Evolutionary conservation across 2,329 filamentous ascomycete species (phyloP).

Genomic region (Xylaria sp.): DNA sequence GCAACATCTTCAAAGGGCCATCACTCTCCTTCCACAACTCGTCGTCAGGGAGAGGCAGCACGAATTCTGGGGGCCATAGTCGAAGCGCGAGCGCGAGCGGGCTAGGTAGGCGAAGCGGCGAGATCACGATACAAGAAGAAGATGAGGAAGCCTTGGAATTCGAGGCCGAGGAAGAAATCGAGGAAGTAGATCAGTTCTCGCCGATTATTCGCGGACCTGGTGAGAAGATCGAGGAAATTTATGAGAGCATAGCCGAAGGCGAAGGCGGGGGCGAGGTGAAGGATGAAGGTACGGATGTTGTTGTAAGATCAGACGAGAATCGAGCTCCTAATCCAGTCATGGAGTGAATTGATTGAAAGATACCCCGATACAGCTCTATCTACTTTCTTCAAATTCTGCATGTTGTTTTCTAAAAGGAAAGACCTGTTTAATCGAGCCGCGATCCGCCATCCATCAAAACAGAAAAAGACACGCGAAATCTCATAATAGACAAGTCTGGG

Average conservation of each 20-base stretch:
- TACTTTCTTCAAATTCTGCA: constrained; percentile 22
- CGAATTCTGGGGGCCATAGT: constrained; percentile 54
- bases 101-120: constrained; percentile 74
- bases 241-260: constrained; percentile 44
- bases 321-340: constrained; percentile 9
- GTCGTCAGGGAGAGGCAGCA: constrained; percentile 50
- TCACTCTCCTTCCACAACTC: constrained; percentile 66
- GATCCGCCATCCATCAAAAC: background rate
- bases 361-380: constrained; percentile 36
- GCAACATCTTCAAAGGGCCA: constrained; percentile 84
- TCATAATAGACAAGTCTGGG: background rate
- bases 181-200: constrained; percentile 52
- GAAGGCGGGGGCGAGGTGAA: constrained; percentile 28
- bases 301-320: constrained; percentile 13
- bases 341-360: constrained; percentile 33
- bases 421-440: background rate
- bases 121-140: constrained; percentile 78
- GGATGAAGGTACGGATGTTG: constrained; percentile 2
- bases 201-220: constrained; percentile 48
- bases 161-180: constrained; percentile 48
- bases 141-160: constrained; percentile 62
- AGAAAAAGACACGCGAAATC: background rate
- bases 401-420: background rate
- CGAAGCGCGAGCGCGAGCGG: constrained; percentile 72
- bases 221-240: constrained; percentile 51